Base-by-base conservation (phyloP, 352 stramenopile genomes). In the Lagenidium giganteum region DNA sequence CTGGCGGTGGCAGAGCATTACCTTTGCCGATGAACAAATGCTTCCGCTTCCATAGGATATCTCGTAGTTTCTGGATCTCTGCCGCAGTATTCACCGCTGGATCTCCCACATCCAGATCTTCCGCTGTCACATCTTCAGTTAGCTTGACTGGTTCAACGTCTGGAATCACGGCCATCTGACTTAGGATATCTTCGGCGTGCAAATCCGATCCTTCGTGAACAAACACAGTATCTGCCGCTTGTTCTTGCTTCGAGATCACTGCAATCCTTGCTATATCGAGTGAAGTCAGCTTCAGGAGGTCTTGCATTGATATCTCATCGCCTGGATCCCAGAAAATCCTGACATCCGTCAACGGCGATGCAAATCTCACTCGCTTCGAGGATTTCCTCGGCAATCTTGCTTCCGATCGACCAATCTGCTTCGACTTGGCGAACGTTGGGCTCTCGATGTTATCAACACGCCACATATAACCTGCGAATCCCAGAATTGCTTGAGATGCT, bases 1-100 rank as follows among this genome's bases (percentile, higher is more conserved):
- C 61, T 1, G 54, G 18, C 0, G 39, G 50, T 1, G 61, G 54
- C 0, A 56, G 14, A 0, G 57, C 53, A 13, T 70, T 67, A 0
- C 51, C 53, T 17, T 61, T 66, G 0, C 55, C 52, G 41, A 70
- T 68, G 3, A 74, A 13, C 9, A 61, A 48, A 9, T 46, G 29
- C 7, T 23, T 8, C 0, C 27, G 11, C 7, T 32, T 35, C 58
- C 50, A 64, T 9, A 75, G 45, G 12, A 61, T 58, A 0, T 35
- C 21, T 0, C 38, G 34, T 1, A 70, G 8, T 8, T 20, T 34
- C 3, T 55, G 52, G 4, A 60, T 29, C 17, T 60, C 25, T 7
- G 67, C 57, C 0, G 28, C 23, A 0, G 51, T 57, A 17, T 32
- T 51, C 0, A 25, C 24, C 1, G 4, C 36, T 11, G 38, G 40